Conservation (phyloP, 2,329 filamentous ascomycete genomes). For the Stromatinia cepivora region DNA sequence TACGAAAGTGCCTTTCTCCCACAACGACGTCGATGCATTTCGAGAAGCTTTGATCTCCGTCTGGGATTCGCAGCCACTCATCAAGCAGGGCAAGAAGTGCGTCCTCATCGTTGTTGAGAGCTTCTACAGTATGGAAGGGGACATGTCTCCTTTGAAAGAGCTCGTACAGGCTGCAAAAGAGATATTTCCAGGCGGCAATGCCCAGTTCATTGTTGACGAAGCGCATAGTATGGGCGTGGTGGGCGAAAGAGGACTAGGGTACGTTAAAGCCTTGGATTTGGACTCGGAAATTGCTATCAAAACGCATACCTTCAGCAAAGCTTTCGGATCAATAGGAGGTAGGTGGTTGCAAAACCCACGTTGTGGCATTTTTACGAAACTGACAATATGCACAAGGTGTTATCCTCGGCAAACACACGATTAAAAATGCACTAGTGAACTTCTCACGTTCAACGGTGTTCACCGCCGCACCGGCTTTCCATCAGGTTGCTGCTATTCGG, state of each 20-base stretch:
- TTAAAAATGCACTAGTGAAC: not conserved
- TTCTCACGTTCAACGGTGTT: not conserved
- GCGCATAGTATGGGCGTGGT: not conserved
- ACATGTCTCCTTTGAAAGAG: constrained; percentile 5
- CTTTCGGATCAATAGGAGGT: constrained; percentile 2
- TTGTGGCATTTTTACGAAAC: not conserved
- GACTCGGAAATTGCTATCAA: not conserved
- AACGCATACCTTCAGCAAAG: constrained; percentile 3
- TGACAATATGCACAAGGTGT: not conserved
- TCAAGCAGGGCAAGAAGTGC: not conserved
- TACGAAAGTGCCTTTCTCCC: not conserved
- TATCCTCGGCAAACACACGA: not conserved
- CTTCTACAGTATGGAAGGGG: constrained; percentile 6
- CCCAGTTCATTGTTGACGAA: not conserved
- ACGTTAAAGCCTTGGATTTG: not conserved
- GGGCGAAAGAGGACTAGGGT: not conserved
- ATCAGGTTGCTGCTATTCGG: constrained; percentile 3
- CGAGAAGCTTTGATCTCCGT: not conserved
- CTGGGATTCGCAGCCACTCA: not conserved
- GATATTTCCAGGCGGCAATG: not conserved
- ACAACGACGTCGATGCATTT: constrained; percentile 1
- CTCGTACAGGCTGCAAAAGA: not conserved
- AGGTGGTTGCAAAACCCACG: not conserved
- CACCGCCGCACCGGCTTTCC: not conserved
- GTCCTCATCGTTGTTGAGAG: not conserved